Conservation (phyloP, 495 filamentous ascomycete genomes). For the Podospora appendiculata region DNA sequence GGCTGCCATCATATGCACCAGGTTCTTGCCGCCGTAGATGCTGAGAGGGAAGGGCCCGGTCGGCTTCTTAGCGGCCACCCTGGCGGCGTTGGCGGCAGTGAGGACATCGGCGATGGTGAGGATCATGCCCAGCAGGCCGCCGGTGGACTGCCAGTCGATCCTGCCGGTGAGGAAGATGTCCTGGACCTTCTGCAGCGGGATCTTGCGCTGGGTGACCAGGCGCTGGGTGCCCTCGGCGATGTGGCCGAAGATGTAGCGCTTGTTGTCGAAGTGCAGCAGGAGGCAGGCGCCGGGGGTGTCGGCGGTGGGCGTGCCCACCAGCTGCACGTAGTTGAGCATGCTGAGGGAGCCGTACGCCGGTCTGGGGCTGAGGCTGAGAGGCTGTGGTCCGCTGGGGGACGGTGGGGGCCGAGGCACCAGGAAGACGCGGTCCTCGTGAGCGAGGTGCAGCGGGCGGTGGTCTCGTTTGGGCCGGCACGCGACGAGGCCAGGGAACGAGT, state of each 20-base stretch:
- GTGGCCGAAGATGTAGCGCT: slow-evolving; percentile 84
- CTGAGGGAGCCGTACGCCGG: not conserved
- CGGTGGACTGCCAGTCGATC: slow-evolving; percentile 64
- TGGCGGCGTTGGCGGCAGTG: slow-evolving; percentile 19
- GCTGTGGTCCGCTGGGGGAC: not conserved
- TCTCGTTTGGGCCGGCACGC: too few relatives aligned
- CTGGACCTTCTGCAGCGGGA: slow-evolving; percentile 49
- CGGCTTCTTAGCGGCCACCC: slow-evolving; percentile 10
- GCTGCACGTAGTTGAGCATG: slow-evolving; percentile 66
- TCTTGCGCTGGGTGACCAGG: slow-evolving; percentile 56
- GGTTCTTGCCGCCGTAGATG: slow-evolving; percentile 71
- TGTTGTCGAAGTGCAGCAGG: slow-evolving; percentile 66
- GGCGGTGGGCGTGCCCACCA: slow-evolving; percentile 77
- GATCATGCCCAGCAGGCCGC: slow-evolving; percentile 78
- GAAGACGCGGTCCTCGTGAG: not conserved
- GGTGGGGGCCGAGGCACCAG: not conserved
- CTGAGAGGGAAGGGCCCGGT: slow-evolving; percentile 34
- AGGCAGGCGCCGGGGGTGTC: slow-evolving; percentile 80
- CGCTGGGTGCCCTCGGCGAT: slow-evolving; percentile 80
- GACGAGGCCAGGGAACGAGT: too few relatives aligned
- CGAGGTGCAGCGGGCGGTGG: too few relatives aligned
- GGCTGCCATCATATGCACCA: slow-evolving; percentile 71
- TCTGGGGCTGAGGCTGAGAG: not conserved
- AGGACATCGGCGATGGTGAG: slow-evolving; percentile 67
- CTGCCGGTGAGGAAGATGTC: slow-evolving; percentile 77